Percentiles rank a stretch among this genome's conserved stretches.
Evolutionary conservation across 495 filamentous ascomycete species (phyloP).

Genomic region (Cercophora samala): DNA sequence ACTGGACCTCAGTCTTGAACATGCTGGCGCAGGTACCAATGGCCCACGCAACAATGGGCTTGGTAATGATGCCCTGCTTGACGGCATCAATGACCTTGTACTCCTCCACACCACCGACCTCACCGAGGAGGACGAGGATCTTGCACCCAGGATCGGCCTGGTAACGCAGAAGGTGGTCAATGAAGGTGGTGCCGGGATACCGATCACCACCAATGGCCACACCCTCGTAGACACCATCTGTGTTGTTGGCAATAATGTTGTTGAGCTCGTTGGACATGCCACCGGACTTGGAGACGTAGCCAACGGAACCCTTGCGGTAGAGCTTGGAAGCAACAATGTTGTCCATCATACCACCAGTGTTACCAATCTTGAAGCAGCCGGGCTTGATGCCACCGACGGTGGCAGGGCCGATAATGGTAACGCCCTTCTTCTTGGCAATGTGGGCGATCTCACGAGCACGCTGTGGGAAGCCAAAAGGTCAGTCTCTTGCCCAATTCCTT

Average conservation of each 20-base stretch:
- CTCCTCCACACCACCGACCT: slow-evolving; percentile 99
- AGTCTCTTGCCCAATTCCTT: slow-evolving; percentile 5
- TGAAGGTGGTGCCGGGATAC: slow-evolving; percentile 98
- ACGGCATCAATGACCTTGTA: slow-evolving; percentile 99
- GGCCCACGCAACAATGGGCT: slow-evolving; percentile 98
- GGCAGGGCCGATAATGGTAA: slow-evolving; percentile 97
- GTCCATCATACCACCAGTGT: slow-evolving; percentile 99
- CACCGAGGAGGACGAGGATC: slow-evolving; percentile 91
- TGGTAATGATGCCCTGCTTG: slow-evolving; percentile 88
- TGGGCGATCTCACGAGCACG: slow-evolving; percentile 97
- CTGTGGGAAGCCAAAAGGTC: slow-evolving; percentile 37
- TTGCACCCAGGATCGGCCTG: slow-evolving; percentile 95
- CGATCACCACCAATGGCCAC: slow-evolving; percentile 98
- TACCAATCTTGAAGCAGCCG: slow-evolving; percentile 98
- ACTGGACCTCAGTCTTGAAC: slow-evolving; percentile 99
- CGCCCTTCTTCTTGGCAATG: slow-evolving; percentile 93
- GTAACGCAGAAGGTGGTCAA: slow-evolving; percentile 94
- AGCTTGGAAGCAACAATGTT: slow-evolving; percentile 99
- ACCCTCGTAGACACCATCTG: slow-evolving; percentile 98
- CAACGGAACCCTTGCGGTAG: slow-evolving; percentile 97
- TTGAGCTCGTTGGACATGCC: slow-evolving; percentile 99
- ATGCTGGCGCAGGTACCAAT: slow-evolving; percentile 98
- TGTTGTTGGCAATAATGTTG: slow-evolving; percentile 95
- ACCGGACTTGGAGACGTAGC: slow-evolving; percentile 99
- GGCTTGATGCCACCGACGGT: slow-evolving; percentile 99